Evolutionary conservation across 148 eudicot species (phyloP).

Genomic region (Polygonum maritimum): DNA sequence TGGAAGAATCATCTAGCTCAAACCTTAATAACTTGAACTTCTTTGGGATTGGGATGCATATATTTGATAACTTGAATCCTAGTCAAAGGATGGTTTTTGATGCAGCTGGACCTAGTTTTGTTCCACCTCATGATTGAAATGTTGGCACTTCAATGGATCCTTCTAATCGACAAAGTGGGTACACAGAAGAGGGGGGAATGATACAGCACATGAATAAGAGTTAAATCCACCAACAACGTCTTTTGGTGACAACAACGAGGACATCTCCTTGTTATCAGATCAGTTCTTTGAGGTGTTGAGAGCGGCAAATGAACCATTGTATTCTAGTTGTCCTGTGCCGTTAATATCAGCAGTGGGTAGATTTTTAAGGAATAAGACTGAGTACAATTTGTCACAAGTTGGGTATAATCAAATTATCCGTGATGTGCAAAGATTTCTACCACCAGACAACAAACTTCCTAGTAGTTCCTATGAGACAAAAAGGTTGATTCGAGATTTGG

Average conservation of each 20-base stretch:
- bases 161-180: neutral
- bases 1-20: neutral
- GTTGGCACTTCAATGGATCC: neutral
- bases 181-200: neutral
- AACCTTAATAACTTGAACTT: neutral
- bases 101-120: neutral
- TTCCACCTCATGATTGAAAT: neutral
- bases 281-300: neutral
- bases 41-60: neutral
- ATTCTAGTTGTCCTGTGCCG: neutral
- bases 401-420: neutral
- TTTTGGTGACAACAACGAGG: neutral
- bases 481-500: too few relatives aligned
- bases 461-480: too few relatives aligned
- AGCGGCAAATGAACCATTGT: neutral
- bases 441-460: too few relatives aligned
- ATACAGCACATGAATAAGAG: neutral
- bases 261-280: neutral
- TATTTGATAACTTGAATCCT: neutral
- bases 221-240: neutral
- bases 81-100: neutral
- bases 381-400: neutral
- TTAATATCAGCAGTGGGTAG: neutral
- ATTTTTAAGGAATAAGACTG: neutral
- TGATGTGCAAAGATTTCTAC: neutral